These are phyloP conservation scores for Lablab purpureus DNA, from an alignment of 306 rosid species.

Conservation along the genomic window DNA sequence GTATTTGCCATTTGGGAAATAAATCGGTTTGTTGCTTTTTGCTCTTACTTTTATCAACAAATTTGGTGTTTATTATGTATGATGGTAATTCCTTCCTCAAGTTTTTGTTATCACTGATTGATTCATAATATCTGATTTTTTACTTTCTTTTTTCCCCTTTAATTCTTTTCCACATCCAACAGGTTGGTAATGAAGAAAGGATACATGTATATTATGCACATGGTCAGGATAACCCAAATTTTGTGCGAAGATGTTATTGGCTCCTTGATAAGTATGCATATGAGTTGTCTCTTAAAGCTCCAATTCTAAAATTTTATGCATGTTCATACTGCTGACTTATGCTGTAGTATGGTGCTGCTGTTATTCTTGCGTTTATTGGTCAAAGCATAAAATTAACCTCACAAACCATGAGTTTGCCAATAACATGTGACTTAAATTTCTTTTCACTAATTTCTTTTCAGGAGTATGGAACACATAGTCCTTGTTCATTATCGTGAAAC, in stretches of 20 bases:
- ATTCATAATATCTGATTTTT: constrained; percentile 37
- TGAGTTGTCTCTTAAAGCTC: constrained; percentile 37
- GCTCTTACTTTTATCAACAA: neutral
- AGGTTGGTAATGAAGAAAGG: constrained; percentile 99
- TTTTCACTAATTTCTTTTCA: constrained; percentile 59
- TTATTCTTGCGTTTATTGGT: constrained; percentile 25
- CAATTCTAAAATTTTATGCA: constrained; percentile 31
- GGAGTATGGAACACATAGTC: constrained; percentile 94
- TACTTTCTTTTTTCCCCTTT: constrained; percentile 35
- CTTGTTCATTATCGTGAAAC: constrained; percentile 99
- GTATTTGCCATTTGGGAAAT: constrained; percentile 4
- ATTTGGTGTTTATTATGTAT: constrained; percentile 25
- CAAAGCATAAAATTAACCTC: constrained; percentile 33
- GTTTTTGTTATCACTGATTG: constrained; percentile 15
- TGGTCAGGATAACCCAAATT: constrained; percentile 78
- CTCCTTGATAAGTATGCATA: constrained; percentile 92
- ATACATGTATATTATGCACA: constrained; percentile 97
- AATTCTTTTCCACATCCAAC: constrained; percentile 40
- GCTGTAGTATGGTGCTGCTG: constrained; percentile 31
- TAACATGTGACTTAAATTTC: constrained; percentile 22
- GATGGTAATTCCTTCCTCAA: constrained; percentile 29
- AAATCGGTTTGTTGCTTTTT: constrained; percentile 23
- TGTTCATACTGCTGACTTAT: constrained; percentile 36
- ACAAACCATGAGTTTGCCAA: constrained; percentile 1
- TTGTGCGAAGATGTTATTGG: constrained; percentile 97